These are phyloP conservation scores for Arachnomyces sp. DNA, from an alignment of 2,329 filamentous ascomycete genomes.

Conservation along the genomic window DNA sequence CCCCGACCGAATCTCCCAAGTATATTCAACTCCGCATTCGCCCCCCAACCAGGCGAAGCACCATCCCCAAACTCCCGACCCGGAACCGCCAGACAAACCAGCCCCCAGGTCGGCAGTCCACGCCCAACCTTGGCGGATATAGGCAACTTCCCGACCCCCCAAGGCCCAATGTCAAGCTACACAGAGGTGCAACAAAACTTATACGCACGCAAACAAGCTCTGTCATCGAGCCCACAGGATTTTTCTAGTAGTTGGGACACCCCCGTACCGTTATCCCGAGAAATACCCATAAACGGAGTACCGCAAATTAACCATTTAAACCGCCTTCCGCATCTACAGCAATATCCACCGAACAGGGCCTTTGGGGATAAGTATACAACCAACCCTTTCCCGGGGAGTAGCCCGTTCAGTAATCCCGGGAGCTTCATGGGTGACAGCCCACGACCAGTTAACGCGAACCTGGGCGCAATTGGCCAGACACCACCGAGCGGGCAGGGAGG, in stretches of 20 bases:
- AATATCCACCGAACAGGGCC: no score
- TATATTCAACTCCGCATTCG: constrained; percentile 33
- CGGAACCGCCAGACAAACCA: constrained; percentile 15
- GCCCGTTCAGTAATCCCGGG: constrained; percentile 8
- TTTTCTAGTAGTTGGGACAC: no score
- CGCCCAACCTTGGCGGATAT: no score
- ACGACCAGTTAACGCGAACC: constrained; percentile 19
- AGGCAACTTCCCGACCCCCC: no score
- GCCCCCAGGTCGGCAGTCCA: background rate
- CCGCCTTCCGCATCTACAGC: no score
- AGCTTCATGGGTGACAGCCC: constrained; percentile 19
- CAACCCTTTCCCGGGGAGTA: constrained; percentile 20
- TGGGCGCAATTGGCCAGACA: constrained; percentile 37
- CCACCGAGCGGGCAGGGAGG: constrained; percentile 43
- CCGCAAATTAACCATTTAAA: no score
- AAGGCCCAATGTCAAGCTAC: no score
- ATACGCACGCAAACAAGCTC: no score
- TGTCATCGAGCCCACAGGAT: no score
- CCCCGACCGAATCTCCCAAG: constrained; percentile 23
- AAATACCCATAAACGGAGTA: no score
- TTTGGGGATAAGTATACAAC: constrained; percentile 7
- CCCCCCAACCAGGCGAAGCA: constrained; percentile 31
- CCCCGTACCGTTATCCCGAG: no score
- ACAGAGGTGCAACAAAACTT: no score
- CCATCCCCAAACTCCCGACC: constrained; percentile 24